A percentile compares a stretch with the other conserved stretches of the same genome.
Conservation (phyloP, 108 stramenopile genomes). For the Phaeodactylum tricornutum region DNA sequence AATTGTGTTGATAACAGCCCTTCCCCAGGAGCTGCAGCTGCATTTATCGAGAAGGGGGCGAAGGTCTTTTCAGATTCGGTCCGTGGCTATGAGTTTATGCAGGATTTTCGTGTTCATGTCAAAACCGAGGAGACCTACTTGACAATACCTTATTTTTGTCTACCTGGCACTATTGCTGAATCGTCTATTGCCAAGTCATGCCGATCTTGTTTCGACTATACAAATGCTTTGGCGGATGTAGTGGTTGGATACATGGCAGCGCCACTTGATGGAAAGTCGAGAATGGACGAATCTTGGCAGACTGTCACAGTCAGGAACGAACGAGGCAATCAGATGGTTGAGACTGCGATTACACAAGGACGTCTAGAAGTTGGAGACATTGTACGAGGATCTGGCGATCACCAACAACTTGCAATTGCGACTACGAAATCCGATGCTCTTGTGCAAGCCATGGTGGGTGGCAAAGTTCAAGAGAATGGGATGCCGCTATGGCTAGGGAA, state of each 20-base stretch:
- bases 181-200: slow-evolving; percentile 70
- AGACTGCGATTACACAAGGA: slow-evolving; percentile 35
- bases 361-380: slow-evolving; percentile 29
- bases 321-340: slow-evolving; percentile 49
- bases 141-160: slow-evolving; percentile 63
- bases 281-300: slow-evolving; percentile 59
- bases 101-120: slow-evolving; percentile 74
- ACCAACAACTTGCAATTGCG: slow-evolving; percentile 45
- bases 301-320: slow-evolving; percentile 64
- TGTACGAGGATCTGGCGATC: slow-evolving; percentile 40
- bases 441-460: slow-evolving; percentile 46
- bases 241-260: slow-evolving; percentile 85
- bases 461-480: slow-evolving; percentile 33
- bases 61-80: slow-evolving; percentile 9
- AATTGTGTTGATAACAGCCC: slow-evolving; percentile 78
- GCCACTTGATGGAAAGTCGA: slow-evolving; percentile 20
- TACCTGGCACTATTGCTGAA: slow-evolving; percentile 67
- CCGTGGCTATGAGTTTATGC: slow-evolving; percentile 77
- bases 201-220: slow-evolving; percentile 75
- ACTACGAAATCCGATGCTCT: slow-evolving; percentile 57
- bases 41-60: slow-evolving; percentile 50
- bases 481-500: slow-evolving; percentile 60
- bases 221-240: slow-evolving; percentile 75
- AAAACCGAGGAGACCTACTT: slow-evolving; percentile 47
- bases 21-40: slow-evolving; percentile 57